phyloP scores from a whole-genome alignment of 805 yeast species.

The Cyberlindnera galapagoensis region DNA sequence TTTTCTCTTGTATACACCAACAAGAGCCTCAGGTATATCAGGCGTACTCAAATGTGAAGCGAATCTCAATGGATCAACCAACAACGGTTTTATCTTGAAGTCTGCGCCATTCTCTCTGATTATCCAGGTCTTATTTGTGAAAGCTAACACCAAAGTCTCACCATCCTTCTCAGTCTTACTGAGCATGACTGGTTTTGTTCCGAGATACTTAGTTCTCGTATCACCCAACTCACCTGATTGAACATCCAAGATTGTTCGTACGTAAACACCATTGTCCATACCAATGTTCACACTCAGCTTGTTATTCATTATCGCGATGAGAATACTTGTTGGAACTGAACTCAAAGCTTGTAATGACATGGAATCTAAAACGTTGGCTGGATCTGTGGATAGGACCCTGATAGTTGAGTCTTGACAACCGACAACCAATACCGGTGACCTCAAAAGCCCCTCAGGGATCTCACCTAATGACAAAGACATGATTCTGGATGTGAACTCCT shows the following conservation, averaged over 20 bases:
- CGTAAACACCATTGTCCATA: conserved; percentile 76
- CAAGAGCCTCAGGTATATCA: conserved; percentile 55
- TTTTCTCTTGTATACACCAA: conserved; percentile 49
- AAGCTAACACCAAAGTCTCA: conserved; percentile 24
- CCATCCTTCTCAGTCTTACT: conserved; percentile 10
- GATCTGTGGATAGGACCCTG: conserved; percentile 57
- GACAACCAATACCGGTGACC: conserved; percentile 57
- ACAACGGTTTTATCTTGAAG: conserved; percentile 25
- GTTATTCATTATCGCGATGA: conserved; percentile 22
- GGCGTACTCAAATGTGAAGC: conserved; percentile 56
- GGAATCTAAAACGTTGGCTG: conserved; percentile 51
- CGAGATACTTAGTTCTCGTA: conserved; percentile 66
- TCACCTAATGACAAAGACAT: conserved; percentile 42
- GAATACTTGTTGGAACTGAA: conserved; percentile 36
- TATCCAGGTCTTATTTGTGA: conserved; percentile 29
- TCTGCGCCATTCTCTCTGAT: conserved; percentile 20
- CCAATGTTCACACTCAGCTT: conserved; percentile 61
- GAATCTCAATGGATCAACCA: conserved; percentile 28
- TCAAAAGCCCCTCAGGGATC: conserved; percentile 36
- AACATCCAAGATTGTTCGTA: conserved; percentile 50
- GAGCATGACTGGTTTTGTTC: conserved; percentile 56
- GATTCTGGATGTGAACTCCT: conserved; percentile 46
- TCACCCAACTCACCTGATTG: conserved; percentile 57
- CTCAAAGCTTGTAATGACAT: conserved; percentile 62
- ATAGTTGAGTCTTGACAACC: conserved; percentile 69